Base-by-base conservation (phyloP, 257 asterid species). In the Knoxia roxburghii region DNA sequence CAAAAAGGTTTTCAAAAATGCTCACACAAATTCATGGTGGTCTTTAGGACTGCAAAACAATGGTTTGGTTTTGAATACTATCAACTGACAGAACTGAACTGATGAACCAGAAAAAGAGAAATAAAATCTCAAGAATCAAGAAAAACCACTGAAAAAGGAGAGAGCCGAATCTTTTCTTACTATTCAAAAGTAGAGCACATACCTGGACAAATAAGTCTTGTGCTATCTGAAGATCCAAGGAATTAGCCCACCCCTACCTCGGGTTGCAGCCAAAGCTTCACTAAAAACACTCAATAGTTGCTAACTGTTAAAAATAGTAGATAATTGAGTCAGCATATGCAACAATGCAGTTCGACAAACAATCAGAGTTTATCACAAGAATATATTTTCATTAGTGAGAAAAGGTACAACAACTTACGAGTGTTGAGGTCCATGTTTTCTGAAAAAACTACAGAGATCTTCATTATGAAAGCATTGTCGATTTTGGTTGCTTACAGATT, bases 261-360 rank as follows among this genome's bases (percentile, higher is more conserved):
- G 84, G 40, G 99, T 93, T 80, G 79, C 99, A 69, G 99, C 99
- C 81, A 93, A 84, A 73, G 99, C 99, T 76, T 93, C 99, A 65
- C 99, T 93, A 65, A 68, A 81, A 68, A 93, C 72, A 23, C 75
- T 90, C 63, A 88, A 88, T 69, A n/a, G n/a, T n/a, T n/a, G n/a
- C n/a, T n/a, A n/a, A n/a, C n/a, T n/a, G n/a, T n/a, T n/a, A n/a
- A n/a, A n/a, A n/a, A n/a, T n/a, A n/a, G 12, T 56, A 58, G 59
- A 66, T 17, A 60, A 68, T 12, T 65, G 65, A 68, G 23, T 41
- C 46, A 68, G n/a, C 17, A 40, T 12, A 59, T 2, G 7, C 10
- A 27, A 20, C 9, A n/a, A n/a, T n/a, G n/a, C n/a, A 46, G 20
- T 15, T 23, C 13, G 23, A 0, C 33, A 40, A 62, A 61, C 66